Evolutionary conservation across 2,329 filamentous ascomycete species (phyloP).

Genomic region (Colletotrichum lini): DNA sequence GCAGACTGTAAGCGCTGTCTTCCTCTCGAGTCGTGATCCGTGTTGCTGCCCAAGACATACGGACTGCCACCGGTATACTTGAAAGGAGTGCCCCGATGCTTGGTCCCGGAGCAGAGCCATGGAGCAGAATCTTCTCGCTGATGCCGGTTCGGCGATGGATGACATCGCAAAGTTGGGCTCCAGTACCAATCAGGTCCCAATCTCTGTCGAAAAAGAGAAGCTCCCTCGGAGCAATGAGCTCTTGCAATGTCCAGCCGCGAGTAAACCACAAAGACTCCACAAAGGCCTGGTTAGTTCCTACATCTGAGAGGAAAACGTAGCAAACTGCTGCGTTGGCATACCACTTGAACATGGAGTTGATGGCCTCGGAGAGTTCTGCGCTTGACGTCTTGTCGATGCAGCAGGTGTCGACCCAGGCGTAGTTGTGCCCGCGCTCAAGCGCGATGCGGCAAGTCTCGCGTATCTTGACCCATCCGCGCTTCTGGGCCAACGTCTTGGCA

Average conservation of each 20-base stretch:
- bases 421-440: neutral
- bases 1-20: conserved; percentile 47
- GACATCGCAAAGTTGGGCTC: neutral
- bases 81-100: neutral
- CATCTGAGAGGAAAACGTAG: neutral
- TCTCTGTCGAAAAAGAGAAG: neutral
- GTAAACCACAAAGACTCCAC: neutral
- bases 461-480: neutral
- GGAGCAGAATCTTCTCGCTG: neutral
- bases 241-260: conserved; percentile 4
- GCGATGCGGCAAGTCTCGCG: neutral
- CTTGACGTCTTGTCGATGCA: conserved; percentile 2
- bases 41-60: conserved; percentile 48
- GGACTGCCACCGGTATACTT: neutral
- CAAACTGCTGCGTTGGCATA: neutral
- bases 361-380: conserved; percentile 2
- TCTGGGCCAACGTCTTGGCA: neutral
- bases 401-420: conserved; percentile 2
- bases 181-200: neutral
- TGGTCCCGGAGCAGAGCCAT: neutral
- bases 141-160: neutral
- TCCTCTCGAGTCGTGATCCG: conserved; percentile 44
- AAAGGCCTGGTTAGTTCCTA: neutral
- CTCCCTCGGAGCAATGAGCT: neutral
- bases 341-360: conserved; percentile 9